Conservation (phyloP, 495 filamentous ascomycete genomes). For the Penicillium odoratum region DNA sequence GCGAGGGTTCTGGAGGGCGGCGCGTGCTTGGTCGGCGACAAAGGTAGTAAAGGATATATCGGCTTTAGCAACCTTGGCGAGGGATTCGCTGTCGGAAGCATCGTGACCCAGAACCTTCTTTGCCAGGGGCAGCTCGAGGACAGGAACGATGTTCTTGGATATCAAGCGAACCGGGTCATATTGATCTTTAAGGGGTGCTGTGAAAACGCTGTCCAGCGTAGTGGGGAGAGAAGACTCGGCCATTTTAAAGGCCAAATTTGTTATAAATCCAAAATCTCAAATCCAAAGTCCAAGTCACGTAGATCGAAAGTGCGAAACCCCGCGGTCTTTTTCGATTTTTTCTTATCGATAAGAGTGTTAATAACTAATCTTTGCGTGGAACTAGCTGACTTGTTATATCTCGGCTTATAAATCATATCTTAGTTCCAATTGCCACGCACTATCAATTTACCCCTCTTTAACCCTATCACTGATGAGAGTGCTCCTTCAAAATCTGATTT, state of each 20-base stretch:
- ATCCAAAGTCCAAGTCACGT: slow-evolving; percentile 11
- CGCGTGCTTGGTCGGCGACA: slow-evolving; percentile 32
- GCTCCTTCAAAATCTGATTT: slow-evolving; percentile 52
- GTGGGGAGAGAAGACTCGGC: slow-evolving; percentile 30
- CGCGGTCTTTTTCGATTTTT: slow-evolving; percentile 35
- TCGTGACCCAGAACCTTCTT: slow-evolving; percentile 38
- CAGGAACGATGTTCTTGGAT: slow-evolving; percentile 35
- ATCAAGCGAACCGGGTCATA: slow-evolving; percentile 41
- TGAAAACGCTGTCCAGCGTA: slow-evolving; percentile 38
- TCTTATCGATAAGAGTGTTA: slow-evolving; percentile 34
- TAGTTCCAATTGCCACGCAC: slow-evolving; percentile 7
- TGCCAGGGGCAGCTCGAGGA: slow-evolving; percentile 42
- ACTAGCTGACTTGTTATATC: background rate
- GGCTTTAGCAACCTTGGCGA: slow-evolving; percentile 28
- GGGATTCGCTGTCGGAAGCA: slow-evolving; percentile 20
- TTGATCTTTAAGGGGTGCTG: slow-evolving; percentile 30
- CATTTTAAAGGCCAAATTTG: slow-evolving; percentile 26
- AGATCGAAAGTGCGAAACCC: slow-evolving; percentile 25
- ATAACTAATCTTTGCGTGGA: slow-evolving; percentile 21
- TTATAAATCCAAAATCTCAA: background rate
- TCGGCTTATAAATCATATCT: background rate
- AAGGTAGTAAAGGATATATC: slow-evolving; percentile 41
- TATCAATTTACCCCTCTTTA: slow-evolving; percentile 1
- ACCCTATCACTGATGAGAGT: slow-evolving; percentile 25
- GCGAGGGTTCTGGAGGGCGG: slow-evolving; percentile 20